Evolutionary conservation across 257 asterid genomes (phyloP).

Genomic region (Parsonsia alboflavescens): DNA sequence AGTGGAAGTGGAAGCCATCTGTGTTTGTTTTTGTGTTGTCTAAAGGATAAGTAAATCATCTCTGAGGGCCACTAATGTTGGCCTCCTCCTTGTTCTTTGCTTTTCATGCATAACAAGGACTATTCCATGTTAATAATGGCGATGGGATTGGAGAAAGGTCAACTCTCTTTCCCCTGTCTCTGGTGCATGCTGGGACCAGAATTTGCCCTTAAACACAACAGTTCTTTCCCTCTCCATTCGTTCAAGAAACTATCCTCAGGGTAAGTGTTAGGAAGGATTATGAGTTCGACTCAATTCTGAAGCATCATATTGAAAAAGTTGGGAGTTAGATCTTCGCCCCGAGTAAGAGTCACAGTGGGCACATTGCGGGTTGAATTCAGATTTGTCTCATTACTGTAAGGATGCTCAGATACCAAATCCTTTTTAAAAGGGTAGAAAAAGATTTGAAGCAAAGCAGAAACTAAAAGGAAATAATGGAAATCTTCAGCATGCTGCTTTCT

Average conservation of each 20-base stretch:
- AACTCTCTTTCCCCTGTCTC: conserved; percentile 9
- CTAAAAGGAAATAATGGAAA: neutral
- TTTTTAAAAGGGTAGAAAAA: no score
- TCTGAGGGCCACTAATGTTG: conserved; percentile 18
- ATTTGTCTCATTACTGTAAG: no score
- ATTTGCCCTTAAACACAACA: neutral
- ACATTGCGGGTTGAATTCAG: no score
- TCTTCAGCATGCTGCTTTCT: neutral
- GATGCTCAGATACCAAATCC: no score
- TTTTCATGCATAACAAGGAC: conserved; percentile 20
- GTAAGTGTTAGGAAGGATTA: no score
- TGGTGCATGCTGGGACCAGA: conserved; percentile 14
- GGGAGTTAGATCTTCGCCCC: no score
- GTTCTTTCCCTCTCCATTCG: neutral
- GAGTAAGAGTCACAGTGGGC: no score
- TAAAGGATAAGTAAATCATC: conserved; percentile 7
- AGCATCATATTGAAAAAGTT: no score
- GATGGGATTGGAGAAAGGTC: conserved; percentile 11
- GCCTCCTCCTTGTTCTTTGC: conserved; percentile 8
- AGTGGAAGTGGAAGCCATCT: conserved; percentile 11
- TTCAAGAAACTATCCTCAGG: neutral
- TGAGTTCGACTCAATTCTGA: no score
- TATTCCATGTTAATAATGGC: conserved; percentile 6
- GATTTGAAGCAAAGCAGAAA: neutral
- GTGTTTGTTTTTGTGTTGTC: neutral